These are phyloP conservation scores for Pachysolen tannophilus DNA, from an alignment of 805 yeast species.

Conservation along the genomic window DNA sequence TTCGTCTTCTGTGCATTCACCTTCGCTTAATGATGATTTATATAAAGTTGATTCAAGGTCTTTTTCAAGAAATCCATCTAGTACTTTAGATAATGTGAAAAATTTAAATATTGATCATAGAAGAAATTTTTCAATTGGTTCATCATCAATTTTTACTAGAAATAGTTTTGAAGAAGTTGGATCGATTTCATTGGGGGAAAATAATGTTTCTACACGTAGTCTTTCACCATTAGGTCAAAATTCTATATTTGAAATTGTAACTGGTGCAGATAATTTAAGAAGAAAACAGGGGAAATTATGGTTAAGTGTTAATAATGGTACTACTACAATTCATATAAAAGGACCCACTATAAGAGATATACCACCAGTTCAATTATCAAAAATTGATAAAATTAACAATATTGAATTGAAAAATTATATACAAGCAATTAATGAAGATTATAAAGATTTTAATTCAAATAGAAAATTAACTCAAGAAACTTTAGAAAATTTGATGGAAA, in stretches of 20 bases:
- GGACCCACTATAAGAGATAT: conserved; percentile 79
- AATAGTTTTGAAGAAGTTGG: conserved; percentile 27
- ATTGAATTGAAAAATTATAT: conserved; percentile 37
- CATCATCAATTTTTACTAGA: conserved; percentile 17
- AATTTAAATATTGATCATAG: not conserved
- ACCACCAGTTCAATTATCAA: conserved; percentile 66
- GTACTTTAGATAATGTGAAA: not conserved
- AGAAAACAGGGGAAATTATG: conserved; percentile 15
- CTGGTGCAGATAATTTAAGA: conserved; percentile 40
- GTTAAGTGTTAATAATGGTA: conserved; percentile 22
- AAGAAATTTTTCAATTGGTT: conserved; percentile 7
- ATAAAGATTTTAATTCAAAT: conserved; percentile 32
- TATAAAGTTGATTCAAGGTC: conserved; percentile 4
- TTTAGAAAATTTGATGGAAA: conserved; percentile 25
- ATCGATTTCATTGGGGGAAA: conserved; percentile 28
- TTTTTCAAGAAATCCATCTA: not conserved
- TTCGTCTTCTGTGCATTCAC: too few relatives aligned
- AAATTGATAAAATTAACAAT: conserved; percentile 36
- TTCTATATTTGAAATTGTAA: conserved; percentile 69
- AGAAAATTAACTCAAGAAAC: conserved; percentile 36
- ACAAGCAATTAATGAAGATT: conserved; percentile 33
- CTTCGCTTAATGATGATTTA: conserved; percentile 9
- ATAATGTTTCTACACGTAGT: conserved; percentile 27
- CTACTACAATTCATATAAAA: conserved; percentile 37
- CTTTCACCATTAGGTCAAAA: conserved; percentile 62